Conservation (phyloP, 2,329 filamentous ascomycete genomes). For the Zasmidium citrigriseum region DNA sequence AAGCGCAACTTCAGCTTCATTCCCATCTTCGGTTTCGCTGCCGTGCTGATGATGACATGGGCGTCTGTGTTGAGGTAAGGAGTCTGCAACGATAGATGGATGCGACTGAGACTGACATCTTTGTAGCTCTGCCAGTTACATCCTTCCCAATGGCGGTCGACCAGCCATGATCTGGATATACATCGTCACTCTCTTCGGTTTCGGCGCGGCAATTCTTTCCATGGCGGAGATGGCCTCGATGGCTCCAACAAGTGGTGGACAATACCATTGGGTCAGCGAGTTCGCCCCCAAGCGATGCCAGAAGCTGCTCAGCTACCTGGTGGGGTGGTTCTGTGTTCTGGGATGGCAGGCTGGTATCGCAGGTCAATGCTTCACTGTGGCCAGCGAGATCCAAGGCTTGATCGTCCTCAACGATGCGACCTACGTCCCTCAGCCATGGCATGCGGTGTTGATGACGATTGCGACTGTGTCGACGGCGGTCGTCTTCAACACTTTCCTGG, state of each 20-base stretch:
- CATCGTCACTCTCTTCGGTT: conserved; percentile 24
- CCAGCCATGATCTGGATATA: conserved; percentile 28
- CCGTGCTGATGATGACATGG: conserved; percentile 35
- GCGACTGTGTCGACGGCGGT: conserved; percentile 24
- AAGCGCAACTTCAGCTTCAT: conserved; percentile 25
- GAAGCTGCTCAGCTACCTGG: conserved; percentile 45
- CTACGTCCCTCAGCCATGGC: conserved; percentile 46
- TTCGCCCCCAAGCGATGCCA: conserved; percentile 43
- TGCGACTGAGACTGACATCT: neutral
- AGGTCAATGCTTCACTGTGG: conserved; percentile 46
- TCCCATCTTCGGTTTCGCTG: conserved; percentile 30
- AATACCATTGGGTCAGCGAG: conserved; percentile 43
- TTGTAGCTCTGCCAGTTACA: conserved; percentile 24
- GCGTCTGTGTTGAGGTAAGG: conserved; percentile 19
- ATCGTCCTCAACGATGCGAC: conserved; percentile 45
- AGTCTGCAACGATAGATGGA: neutral
- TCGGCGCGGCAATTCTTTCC: conserved; percentile 21
- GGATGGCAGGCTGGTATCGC: conserved; percentile 44
- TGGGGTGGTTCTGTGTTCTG: conserved; percentile 43
- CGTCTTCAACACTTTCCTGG: conserved; percentile 31
- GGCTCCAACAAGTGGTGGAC: conserved; percentile 38
- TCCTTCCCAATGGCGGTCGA: conserved; percentile 30
- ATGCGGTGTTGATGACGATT: conserved; percentile 44
- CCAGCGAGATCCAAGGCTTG: conserved; percentile 48
- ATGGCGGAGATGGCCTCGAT: conserved; percentile 30